phyloP scores from a whole-genome alignment of 2,329 filamentous ascomycete genomes.

The Pochonia chlamydosporia region DNA sequence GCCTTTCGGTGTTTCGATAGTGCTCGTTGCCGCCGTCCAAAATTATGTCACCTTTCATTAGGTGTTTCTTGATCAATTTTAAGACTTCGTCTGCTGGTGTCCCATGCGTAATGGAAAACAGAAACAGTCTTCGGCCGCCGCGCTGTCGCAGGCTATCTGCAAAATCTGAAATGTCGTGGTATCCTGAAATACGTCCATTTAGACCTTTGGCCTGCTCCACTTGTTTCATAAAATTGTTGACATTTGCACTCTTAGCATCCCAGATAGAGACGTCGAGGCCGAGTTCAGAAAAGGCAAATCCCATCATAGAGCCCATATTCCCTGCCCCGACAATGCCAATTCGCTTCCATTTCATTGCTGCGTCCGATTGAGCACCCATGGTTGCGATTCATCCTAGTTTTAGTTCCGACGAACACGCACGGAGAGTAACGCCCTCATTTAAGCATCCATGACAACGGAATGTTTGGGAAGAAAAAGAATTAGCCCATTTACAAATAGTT shows the following conservation, averaged over 20 bases:
- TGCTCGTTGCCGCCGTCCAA: conserved; percentile 66
- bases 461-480: no score
- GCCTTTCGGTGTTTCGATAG: conserved; percentile 56
- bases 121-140: background rate
- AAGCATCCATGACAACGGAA: no score
- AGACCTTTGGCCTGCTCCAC: background rate
- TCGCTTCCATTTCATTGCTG: background rate
- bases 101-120: background rate
- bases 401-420: no score
- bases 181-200: background rate
- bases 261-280: background rate
- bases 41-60: conserved; percentile 58
- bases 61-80: conserved; percentile 26
- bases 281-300: background rate
- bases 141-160: background rate
- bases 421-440: no score
- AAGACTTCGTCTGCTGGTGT: background rate
- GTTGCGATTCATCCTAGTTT: no score
- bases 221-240: background rate
- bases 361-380: background rate
- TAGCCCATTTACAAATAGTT: no score
- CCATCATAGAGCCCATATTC: background rate
- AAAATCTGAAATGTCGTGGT: background rate
- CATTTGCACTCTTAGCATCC: background rate
- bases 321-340: background rate